phyloP scores from a whole-genome alignment of 257 asterid genomes.

The Fraxinus anomala region DNA sequence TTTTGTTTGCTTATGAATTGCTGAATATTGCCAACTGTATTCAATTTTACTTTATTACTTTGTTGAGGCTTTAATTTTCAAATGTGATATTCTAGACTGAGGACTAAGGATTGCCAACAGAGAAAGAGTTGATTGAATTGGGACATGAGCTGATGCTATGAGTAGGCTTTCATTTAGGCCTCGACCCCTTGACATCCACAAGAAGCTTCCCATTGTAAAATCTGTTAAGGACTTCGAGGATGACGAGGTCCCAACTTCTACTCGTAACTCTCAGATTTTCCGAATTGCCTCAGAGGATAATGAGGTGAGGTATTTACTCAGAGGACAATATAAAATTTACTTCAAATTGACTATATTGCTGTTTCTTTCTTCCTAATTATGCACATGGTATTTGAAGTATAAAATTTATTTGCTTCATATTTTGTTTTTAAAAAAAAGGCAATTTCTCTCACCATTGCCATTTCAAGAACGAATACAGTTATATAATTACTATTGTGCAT shows the following conservation, averaged over 20 bases:
- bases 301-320: constrained; percentile 55
- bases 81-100: constrained; percentile 13
- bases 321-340: background rate
- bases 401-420: background rate
- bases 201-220: constrained; percentile 92
- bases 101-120: constrained; percentile 30
- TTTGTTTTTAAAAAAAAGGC: background rate
- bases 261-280: constrained; percentile 83
- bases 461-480: background rate
- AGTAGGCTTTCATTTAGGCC: constrained; percentile 98
- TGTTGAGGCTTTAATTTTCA: constrained; percentile 3
- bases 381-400: constrained; percentile 20
- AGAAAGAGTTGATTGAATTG: constrained; percentile 28
- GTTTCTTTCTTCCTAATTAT: constrained; percentile 2
- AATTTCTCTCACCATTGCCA: background rate
- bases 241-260: constrained; percentile 79
- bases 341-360: constrained; percentile 19
- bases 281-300: constrained; percentile 75
- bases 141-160: constrained; percentile 70
- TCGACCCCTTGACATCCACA: constrained; percentile 93
- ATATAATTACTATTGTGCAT: background rate
- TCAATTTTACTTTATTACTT: constrained; percentile 1
- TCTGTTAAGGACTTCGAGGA: constrained; percentile 94
- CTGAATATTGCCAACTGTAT: background rate
- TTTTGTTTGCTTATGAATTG: background rate